Evolutionary conservation across 2,329 filamentous ascomycete species (phyloP), one percentile per base, ranked within the genome.

Genomic region (Trichoderma harzianum): DNA sequence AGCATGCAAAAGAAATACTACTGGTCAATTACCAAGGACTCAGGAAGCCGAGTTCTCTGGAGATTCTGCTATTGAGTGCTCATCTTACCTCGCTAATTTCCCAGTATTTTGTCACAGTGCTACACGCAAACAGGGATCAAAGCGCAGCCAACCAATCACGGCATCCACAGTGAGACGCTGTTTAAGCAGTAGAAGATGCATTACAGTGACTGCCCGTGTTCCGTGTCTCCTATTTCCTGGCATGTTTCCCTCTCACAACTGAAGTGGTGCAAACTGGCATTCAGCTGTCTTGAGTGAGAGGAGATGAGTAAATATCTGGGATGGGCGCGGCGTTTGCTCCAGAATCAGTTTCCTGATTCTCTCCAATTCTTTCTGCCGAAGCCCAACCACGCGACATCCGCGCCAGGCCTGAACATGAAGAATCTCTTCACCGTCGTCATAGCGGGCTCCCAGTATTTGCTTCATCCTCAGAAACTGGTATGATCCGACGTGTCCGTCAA

Each of bases 381-480:
- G 30, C 57, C 57, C 21, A 69, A 61, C 12, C 57, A 26, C 57
- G 57, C 67, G 30, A 11, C 58, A 28, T 51, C 67, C 5, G 30
- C 67, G 12, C 55, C 60, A 47, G 24, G 39, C 30, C 7, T 72
- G 7, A 72, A 65, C 1, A 80, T 79, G 78, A 76, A 78, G 69
- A 76, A 78, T 2, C 77, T 82, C 70, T 76, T 79, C n/a, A 83
- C 80, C 34, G 81, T 78, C 70, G 74, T 82, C 18, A 77, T 83
- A 24, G 81, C 81, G 7, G 80, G 81, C 12, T 75, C 80, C 6
- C 79, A 82, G 43, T 83, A 83, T 71, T 78, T 83, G n/a, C 76
- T 83, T 10, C 82, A 83, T 69, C 82, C 82, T 8, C 75, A 80
- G 30, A 80, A 81, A 51, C 72, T 83, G 71, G 82, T 82, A 78